phyloP scores from a whole-genome alignment of 2,329 filamentous ascomycete species.

The Pezicula radicicola region DNA sequence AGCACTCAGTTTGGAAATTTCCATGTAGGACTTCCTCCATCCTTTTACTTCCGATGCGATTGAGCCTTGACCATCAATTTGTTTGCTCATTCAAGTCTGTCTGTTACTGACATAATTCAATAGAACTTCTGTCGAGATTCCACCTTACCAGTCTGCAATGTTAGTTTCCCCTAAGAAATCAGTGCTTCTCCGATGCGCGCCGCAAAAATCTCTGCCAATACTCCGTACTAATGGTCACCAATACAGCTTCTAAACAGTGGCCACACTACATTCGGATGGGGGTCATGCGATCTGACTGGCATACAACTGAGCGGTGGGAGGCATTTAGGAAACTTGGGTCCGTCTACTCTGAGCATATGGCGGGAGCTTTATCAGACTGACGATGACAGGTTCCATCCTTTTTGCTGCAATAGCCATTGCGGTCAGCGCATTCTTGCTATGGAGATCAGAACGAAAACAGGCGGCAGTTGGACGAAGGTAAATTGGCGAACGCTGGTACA shows the following conservation, averaged over 20 bases:
- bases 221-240: constrained; percentile 56
- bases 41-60: neutral
- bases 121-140: constrained; percentile 83
- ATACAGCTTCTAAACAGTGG: constrained; percentile 27
- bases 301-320: constrained; percentile 66
- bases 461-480: constrained; percentile 92
- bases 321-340: constrained; percentile 80
- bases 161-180: constrained; percentile 42
- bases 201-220: constrained; percentile 3
- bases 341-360: constrained; percentile 20
- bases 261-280: constrained; percentile 37
- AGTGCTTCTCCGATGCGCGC: neutral
- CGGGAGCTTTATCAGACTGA: constrained; percentile 23
- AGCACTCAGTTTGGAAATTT: constrained; percentile 57
- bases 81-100: neutral
- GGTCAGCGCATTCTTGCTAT: constrained; percentile 63
- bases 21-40: constrained; percentile 34
- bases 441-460: constrained; percentile 82
- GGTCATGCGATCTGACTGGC: constrained; percentile 68
- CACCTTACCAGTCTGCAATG: constrained; percentile 81
- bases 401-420: constrained; percentile 75
- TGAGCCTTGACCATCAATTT: constrained; percentile 12
- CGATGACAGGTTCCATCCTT: constrained; percentile 73
- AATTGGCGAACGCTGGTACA: neutral
- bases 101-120: constrained; percentile 6